Conservation (phyloP, 2,329 filamentous ascomycete species). For the Akanthomyces uredinophilus region DNA sequence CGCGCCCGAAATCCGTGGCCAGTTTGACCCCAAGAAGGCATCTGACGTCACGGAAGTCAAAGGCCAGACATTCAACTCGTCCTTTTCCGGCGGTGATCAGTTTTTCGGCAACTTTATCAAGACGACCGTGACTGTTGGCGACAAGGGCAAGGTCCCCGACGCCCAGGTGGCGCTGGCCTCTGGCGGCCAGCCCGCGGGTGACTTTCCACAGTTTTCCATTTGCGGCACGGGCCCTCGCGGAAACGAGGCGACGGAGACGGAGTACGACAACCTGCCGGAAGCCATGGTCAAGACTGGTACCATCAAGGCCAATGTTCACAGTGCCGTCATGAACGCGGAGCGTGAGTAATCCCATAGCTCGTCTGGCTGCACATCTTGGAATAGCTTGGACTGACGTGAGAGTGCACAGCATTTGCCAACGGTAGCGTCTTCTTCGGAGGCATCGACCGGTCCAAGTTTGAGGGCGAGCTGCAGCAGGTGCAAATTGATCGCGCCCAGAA, state of each 20-base stretch:
- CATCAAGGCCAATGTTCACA: conserved; percentile 1
- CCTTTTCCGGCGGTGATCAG: not conserved
- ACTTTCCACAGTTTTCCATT: conserved; percentile 10
- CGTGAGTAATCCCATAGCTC: not conserved
- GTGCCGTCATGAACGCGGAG: not conserved
- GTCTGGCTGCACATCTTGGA: not conserved
- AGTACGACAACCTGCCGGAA: conserved; percentile 3
- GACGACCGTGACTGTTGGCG: not conserved
- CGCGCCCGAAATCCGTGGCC: not conserved
- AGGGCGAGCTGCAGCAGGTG: too few relatives aligned
- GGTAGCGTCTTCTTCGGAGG: conserved; percentile 10
- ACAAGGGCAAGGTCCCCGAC: not conserved
- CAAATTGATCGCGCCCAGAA: too few relatives aligned
- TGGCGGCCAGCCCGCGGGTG: not conserved
- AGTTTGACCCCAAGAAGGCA: not conserved
- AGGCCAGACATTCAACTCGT: not conserved
- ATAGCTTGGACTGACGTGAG: not conserved
- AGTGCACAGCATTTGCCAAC: not conserved
- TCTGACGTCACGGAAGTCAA: not conserved
- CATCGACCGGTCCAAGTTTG: not conserved
- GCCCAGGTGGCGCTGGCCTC: conserved; percentile 2
- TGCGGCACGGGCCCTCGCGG: not conserved
- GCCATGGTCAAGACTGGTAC: not conserved
- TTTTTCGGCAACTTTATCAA: conserved; percentile 1
- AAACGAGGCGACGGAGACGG: not conserved